phyloP scores from a whole-genome alignment of 805 yeast genomes.

The Torulaspora gathmanii region DNA sequence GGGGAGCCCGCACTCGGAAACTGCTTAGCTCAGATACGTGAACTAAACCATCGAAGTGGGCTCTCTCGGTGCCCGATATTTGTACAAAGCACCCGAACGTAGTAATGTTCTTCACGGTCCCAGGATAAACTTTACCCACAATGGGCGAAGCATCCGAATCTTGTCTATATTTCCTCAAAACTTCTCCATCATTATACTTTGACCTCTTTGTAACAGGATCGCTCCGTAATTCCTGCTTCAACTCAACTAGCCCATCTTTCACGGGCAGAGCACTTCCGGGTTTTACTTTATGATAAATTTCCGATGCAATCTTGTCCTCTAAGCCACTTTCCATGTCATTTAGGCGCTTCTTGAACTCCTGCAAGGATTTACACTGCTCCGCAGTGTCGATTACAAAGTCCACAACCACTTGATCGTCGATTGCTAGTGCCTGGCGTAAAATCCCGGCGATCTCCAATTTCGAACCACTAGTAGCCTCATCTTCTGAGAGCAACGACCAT shows the following conservation, averaged over 20 bases:
- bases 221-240: background rate
- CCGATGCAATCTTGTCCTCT: constrained; percentile 4
- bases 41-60: constrained; percentile 54
- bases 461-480: background rate
- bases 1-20: constrained; percentile 50
- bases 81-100: constrained; percentile 76
- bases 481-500: constrained; percentile 8
- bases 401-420: constrained; percentile 23
- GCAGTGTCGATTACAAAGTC: constrained; percentile 24
- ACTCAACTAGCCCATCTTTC: background rate
- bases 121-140: constrained; percentile 51
- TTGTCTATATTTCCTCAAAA: constrained; percentile 11
- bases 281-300: constrained; percentile 12
- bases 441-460: constrained; percentile 13
- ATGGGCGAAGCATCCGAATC: constrained; percentile 34
- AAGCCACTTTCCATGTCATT: constrained; percentile 28
- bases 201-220: background rate
- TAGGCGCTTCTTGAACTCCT: constrained; percentile 14
- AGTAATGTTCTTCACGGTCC: constrained; percentile 54
- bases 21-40: constrained; percentile 66
- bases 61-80: constrained; percentile 39
- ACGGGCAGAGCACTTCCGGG: background rate
- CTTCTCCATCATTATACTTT: too few relatives aligned
- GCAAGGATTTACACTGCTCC: constrained; percentile 9
- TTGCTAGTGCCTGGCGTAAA: constrained; percentile 13